These are phyloP conservation scores for Bocquillonia castaneifolia DNA, from an alignment of 441 rosid genomes.

Conservation along the genomic window DNA sequence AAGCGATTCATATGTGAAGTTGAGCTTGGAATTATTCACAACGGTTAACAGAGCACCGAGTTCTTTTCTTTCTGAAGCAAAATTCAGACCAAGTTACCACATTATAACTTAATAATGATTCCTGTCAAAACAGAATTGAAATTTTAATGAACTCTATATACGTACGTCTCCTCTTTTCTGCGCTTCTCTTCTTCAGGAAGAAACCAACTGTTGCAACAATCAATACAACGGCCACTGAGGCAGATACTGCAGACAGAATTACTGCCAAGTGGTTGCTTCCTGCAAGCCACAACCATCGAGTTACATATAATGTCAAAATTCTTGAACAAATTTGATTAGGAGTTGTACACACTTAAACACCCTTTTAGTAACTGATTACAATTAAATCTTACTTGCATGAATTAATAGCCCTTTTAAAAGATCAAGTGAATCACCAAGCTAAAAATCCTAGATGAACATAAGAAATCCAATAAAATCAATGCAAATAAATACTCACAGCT, in stretches of 20 bases:
- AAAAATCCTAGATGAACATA: not conserved
- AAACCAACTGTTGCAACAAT: constrained; percentile 34
- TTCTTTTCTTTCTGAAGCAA: constrained; percentile 54
- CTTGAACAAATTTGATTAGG: not conserved
- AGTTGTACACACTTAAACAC: not conserved
- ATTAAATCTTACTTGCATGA: too few relatives aligned
- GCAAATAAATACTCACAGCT: not conserved
- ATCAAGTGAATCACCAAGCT: too few relatives aligned
- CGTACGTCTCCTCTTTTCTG: constrained; percentile 49
- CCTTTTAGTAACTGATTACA: not conserved
- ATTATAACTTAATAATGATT: not conserved
- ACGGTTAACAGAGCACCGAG: constrained; percentile 46
- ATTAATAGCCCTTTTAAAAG: too few relatives aligned
- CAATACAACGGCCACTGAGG: constrained; percentile 45
- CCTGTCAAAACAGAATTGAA: not conserved
- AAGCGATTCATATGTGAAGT: constrained; percentile 69
- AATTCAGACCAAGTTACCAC: constrained; percentile 4
- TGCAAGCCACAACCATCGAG: constrained; percentile 21
- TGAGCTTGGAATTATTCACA: constrained; percentile 60
- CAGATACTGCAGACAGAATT: constrained; percentile 43
- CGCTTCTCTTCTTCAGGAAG: constrained; percentile 36
- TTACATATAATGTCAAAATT: not conserved
- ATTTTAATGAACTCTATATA: not conserved
- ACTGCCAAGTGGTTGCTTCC: constrained; percentile 42
- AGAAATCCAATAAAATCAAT: not conserved